A percentile compares a stretch with the other conserved stretches of the same genome.
Evolutionary conservation across 495 filamentous ascomycete genomes (phyloP).

Genomic region (Hypoxylon subgilvum): DNA sequence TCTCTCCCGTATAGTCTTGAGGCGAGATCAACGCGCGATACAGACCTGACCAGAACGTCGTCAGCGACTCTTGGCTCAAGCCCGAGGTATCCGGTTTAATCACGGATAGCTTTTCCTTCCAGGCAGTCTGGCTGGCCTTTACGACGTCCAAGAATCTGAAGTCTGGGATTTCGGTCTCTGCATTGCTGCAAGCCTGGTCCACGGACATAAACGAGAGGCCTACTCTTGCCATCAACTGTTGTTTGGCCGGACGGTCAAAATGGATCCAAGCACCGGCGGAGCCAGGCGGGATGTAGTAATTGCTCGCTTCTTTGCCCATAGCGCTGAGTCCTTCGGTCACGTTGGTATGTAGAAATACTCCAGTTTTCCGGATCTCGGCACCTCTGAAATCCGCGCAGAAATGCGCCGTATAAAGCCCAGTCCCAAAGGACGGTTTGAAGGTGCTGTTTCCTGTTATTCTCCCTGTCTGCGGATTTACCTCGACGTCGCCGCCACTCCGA

Average conservation of each 20-base stretch:
- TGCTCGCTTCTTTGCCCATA: conserved; percentile 49
- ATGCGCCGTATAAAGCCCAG: conserved; percentile 62
- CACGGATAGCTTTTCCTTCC: conserved; percentile 65
- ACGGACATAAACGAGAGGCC: conserved; percentile 71
- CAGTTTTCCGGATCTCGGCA: conserved; percentile 63
- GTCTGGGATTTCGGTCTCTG: conserved; percentile 65
- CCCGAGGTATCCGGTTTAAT: conserved; percentile 61
- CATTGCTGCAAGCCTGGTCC: conserved; percentile 67
- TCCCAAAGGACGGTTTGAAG: conserved; percentile 72
- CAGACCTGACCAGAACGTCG: conserved; percentile 70
- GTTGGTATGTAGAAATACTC: conserved; percentile 55
- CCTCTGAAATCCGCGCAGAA: conserved; percentile 75
- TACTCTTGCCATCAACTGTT: conserved; percentile 63
- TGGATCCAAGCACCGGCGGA: conserved; percentile 69
- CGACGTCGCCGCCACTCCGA: conserved; percentile 62
- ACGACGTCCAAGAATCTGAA: conserved; percentile 65
- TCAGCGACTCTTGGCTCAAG: conserved; percentile 61
- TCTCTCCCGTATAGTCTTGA: conserved; percentile 78
- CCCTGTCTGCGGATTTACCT: conserved; percentile 57
- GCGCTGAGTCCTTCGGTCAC: conserved; percentile 53
- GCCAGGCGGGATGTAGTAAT: conserved; percentile 55
- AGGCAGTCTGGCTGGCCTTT: conserved; percentile 57
- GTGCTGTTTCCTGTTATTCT: conserved; percentile 67
- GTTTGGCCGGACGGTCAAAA: conserved; percentile 53
- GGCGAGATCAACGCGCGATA: conserved; percentile 71